A percentile compares a stretch with the other conserved stretches of the same genome.
Evolutionary conservation across 1,139 yeast genomes (phyloP).

Genomic region (Scheffersomyces titani): DNA sequence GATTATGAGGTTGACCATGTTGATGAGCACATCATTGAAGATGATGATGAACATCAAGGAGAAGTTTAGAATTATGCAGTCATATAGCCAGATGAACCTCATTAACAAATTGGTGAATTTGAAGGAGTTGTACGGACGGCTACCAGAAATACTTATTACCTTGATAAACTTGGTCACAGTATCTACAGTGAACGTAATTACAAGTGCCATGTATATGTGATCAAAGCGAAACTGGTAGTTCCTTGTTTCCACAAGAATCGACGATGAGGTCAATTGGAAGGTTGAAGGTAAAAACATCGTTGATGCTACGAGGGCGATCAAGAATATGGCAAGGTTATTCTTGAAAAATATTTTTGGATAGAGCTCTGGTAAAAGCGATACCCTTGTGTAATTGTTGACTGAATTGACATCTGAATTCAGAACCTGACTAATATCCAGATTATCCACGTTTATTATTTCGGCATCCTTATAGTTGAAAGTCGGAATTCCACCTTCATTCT

Average conservation of each 20-base stretch:
- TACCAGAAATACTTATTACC: constrained; percentile 11
- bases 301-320: constrained; percentile 2
- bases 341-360: background rate
- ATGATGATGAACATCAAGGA: constrained; percentile 16
- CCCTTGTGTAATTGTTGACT: background rate
- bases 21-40: constrained; percentile 25
- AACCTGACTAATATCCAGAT: background rate
- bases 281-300: constrained; percentile 15
- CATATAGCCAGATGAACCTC: constrained; percentile 26
- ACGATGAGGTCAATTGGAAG: constrained; percentile 19
- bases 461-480: background rate
- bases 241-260: constrained; percentile 12
- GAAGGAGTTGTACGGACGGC: constrained; percentile 12
- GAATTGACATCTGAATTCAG: background rate
- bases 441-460: background rate
- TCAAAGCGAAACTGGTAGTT: constrained; percentile 18
- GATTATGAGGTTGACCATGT: constrained; percentile 14
- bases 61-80: constrained; percentile 17
- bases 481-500: background rate
- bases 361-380: background rate
- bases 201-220: constrained; percentile 22
- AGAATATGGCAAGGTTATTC: background rate
- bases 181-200: constrained; percentile 15
- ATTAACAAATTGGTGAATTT: constrained; percentile 14
- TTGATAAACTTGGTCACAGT: constrained; percentile 11